These are phyloP conservation scores for Pseudocercospora vitis DNA, from an alignment of 2,329 filamentous ascomycete genomes.

Conservation along the genomic window DNA sequence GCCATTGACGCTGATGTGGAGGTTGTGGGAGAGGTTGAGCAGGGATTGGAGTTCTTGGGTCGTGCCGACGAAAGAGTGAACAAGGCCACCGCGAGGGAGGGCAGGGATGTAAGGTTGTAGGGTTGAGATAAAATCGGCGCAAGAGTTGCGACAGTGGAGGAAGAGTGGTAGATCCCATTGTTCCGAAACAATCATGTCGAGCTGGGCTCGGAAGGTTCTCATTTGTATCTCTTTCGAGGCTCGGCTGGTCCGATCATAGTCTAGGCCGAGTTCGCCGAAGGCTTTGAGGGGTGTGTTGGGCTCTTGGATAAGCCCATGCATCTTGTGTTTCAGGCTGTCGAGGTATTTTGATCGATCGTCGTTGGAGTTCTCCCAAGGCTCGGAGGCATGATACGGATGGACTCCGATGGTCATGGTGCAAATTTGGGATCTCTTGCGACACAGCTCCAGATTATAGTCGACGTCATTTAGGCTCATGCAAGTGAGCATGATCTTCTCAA, in stretches of 20 bases:
- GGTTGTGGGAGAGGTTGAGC: slow-evolving; percentile 39
- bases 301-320: slow-evolving; percentile 28
- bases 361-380: slow-evolving; percentile 39
- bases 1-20: slow-evolving; percentile 53
- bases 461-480: slow-evolving; percentile 46
- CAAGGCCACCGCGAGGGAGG: slow-evolving; percentile 42
- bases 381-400: slow-evolving; percentile 53
- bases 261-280: slow-evolving; percentile 53
- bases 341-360: slow-evolving; percentile 25
- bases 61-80: slow-evolving; percentile 46
- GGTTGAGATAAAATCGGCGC: slow-evolving; percentile 46
- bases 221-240: slow-evolving; percentile 47
- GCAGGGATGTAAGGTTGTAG: slow-evolving; percentile 43
- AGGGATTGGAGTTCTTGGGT: slow-evolving; percentile 42
- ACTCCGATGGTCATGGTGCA: slow-evolving; percentile 52
- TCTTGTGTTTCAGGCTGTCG: slow-evolving; percentile 26
- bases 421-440: slow-evolving; percentile 25
- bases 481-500: slow-evolving; percentile 43
- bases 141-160: slow-evolving; percentile 46
- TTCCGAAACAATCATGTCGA: slow-evolving; percentile 42
- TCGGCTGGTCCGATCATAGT: slow-evolving; percentile 50
- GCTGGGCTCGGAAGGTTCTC: slow-evolving; percentile 44
- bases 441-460: slow-evolving; percentile 33
- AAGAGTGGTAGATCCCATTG: slow-evolving; percentile 43
- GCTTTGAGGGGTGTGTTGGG: slow-evolving; percentile 41